phyloP scores from a whole-genome alignment of 192 early-diverging fungal genomes.

The Coemansia sp. region DNA sequence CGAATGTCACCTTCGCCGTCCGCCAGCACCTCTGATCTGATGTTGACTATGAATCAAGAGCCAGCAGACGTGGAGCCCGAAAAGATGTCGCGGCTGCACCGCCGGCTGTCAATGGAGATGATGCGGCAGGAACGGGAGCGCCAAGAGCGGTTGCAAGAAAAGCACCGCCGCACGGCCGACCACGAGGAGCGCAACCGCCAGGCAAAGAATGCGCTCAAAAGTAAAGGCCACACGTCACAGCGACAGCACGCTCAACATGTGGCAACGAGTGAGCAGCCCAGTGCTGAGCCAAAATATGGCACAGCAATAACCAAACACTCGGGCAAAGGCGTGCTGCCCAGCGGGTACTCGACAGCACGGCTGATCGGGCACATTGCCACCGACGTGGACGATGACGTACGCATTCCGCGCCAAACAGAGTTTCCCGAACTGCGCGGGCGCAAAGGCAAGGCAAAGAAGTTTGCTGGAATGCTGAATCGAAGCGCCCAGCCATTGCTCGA shows the following conservation, averaged over 20 bases:
- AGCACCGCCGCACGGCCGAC: constrained; percentile 26
- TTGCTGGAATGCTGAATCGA: constrained; percentile 20
- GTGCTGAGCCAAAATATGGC: constrained; percentile 2
- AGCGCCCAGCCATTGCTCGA: constrained; percentile 36
- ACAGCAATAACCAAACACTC: background rate
- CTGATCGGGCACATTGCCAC: constrained; percentile 44
- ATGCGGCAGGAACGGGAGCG: constrained; percentile 48
- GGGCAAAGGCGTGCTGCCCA: background rate
- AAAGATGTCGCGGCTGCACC: constrained; percentile 41
- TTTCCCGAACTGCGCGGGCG: constrained; percentile 43
- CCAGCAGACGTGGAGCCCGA: background rate
- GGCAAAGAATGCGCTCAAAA: constrained; percentile 8
- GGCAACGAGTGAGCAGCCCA: background rate
- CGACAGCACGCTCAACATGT: constrained; percentile 2
- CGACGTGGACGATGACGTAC: constrained; percentile 30
- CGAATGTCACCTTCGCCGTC: constrained; percentile 31
- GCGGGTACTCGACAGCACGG: constrained; percentile 29
- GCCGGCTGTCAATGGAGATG: constrained; percentile 46
- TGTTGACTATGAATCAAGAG: background rate
- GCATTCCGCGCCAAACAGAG: constrained; percentile 31
- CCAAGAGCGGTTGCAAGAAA: constrained; percentile 35
- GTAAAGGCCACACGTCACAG: constrained; percentile 7
- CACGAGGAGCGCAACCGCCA: constrained; percentile 13
- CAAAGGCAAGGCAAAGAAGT: constrained; percentile 25
- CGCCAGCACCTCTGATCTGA: constrained; percentile 2